Evolutionary conservation across 495 filamentous ascomycete genomes (phyloP).

Genomic region (Aspergillus cavernicola): DNA sequence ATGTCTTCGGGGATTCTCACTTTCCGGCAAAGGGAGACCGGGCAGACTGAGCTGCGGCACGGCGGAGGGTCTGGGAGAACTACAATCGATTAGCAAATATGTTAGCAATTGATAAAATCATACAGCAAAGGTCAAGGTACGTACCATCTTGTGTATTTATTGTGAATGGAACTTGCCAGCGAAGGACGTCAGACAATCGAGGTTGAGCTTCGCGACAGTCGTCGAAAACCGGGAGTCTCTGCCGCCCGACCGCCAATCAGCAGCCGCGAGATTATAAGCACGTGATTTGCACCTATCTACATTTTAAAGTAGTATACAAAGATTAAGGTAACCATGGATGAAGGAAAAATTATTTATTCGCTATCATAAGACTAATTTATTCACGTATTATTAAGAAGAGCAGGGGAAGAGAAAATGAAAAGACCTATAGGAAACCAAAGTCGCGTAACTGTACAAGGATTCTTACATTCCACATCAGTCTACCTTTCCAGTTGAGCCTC

Average conservation of each 20-base stretch:
- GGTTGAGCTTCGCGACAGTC: conserved; percentile 16
- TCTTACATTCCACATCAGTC: conserved; percentile 52
- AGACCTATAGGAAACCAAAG: conserved; percentile 27
- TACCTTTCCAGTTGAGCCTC: conserved; percentile 66
- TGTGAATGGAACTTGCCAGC: conserved; percentile 27
- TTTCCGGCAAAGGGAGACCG: conserved; percentile 40
- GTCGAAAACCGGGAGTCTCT: conserved; percentile 42
- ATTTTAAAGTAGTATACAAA: too few species aligned
- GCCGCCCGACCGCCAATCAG: conserved; percentile 30
- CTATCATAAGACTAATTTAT: neutral
- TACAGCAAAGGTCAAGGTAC: neutral
- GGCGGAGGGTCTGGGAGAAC: conserved; percentile 44
- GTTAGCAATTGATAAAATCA: conserved; percentile 26
- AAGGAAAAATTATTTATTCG: neutral
- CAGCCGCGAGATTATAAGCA: conserved; percentile 10
- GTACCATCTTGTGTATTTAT: conserved; percentile 33
- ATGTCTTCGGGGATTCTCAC: conserved; percentile 28
- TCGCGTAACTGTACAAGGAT: conserved; percentile 37
- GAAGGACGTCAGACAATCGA: conserved; percentile 24
- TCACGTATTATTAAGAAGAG: conserved; percentile 11
- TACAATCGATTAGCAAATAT: conserved; percentile 11
- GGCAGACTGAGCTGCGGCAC: conserved; percentile 36
- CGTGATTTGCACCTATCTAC: conserved; percentile 15
- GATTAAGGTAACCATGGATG: too few species aligned
- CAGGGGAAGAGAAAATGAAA: conserved; percentile 24